A percentile compares a stretch with the other conserved stretches of the same genome.
Evolutionary conservation across 2,329 filamentous ascomycete species (phyloP).

Genomic region (Magnaporthiopsis incrustans): DNA sequence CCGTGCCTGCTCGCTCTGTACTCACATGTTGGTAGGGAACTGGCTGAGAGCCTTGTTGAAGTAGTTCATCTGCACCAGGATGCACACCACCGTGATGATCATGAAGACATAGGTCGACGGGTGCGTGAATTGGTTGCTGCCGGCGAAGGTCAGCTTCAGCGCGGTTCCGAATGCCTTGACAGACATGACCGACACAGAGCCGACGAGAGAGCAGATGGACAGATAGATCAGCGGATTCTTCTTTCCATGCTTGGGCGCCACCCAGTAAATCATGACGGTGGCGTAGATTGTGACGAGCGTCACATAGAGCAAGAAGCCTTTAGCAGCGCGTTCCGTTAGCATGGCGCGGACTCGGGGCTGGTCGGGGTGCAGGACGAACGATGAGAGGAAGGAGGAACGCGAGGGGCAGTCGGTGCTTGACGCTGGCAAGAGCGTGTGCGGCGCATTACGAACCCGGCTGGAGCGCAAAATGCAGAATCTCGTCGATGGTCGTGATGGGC

Average conservation of each 20-base stretch:
- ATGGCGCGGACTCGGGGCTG: background rate
- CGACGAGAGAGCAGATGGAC: conserved; percentile 95
- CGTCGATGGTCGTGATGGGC: conserved; percentile 82
- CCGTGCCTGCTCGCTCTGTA: conserved; percentile 12
- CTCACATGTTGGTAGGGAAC: conserved; percentile 95
- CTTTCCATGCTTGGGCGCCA: conserved; percentile 84
- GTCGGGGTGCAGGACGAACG: too few species aligned
- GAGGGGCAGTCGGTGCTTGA: conserved; percentile 9
- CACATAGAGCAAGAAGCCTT: conserved; percentile 87
- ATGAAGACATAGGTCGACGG: conserved; percentile 97
- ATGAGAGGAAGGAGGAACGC: too few species aligned
- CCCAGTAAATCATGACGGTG: conserved; percentile 89
- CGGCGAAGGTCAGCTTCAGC: conserved; percentile 85
- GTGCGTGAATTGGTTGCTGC: conserved; percentile 91
- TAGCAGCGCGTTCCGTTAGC: conserved; percentile 14
- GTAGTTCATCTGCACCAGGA: conserved; percentile 99
- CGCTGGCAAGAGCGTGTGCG: background rate
- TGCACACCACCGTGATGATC: conserved; percentile 87
- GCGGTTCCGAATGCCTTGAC: conserved; percentile 98
- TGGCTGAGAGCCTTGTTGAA: conserved; percentile 98
- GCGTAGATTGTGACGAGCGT: conserved; percentile 74
- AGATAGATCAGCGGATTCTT: conserved; percentile 94
- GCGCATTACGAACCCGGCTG: conserved; percentile 62
- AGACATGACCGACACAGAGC: conserved; percentile 97
- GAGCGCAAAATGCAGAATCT: conserved; percentile 85